Conservation (phyloP, 2,329 filamentous ascomycete species). For the Pseudogymnoascus sp. region DNA sequence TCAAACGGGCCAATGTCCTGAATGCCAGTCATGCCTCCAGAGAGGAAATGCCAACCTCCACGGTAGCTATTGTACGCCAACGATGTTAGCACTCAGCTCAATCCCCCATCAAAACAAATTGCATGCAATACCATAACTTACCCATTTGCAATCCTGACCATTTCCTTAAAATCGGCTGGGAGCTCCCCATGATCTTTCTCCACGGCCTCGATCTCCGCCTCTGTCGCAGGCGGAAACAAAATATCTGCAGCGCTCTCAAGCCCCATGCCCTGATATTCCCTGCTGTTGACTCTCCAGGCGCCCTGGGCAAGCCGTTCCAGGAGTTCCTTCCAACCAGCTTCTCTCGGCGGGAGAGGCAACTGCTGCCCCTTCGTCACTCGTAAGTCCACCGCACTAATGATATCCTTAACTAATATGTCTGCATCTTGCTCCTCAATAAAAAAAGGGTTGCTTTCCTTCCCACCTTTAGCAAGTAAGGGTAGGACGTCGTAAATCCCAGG, state of each 20-base stretch:
- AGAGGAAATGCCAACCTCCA: slow-evolving; percentile 14
- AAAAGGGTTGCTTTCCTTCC: slow-evolving; percentile 13
- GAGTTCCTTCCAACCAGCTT: slow-evolving; percentile 14
- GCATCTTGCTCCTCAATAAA: slow-evolving; percentile 13
- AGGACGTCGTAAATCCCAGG: slow-evolving; percentile 17
- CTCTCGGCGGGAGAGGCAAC: slow-evolving; percentile 10
- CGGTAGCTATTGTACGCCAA: slow-evolving; percentile 10
- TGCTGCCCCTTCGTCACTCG: slow-evolving; percentile 11
- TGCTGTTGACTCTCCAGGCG: slow-evolving; percentile 13
- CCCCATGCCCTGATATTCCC: slow-evolving; percentile 9
- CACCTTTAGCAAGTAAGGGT: slow-evolving; percentile 12
- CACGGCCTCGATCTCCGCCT: slow-evolving; percentile 12
- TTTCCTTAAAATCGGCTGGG: slow-evolving; percentile 14
- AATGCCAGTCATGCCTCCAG: slow-evolving; percentile 13
- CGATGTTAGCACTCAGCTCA: neutral
- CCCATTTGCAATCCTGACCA: slow-evolving; percentile 15
- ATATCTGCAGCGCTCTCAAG: slow-evolving; percentile 10
- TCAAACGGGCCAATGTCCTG: neutral
- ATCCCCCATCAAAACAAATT: neutral
- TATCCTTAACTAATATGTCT: slow-evolving; percentile 6
- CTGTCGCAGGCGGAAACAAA: slow-evolving; percentile 13
- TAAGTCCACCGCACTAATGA: slow-evolving; percentile 9
- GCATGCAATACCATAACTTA: slow-evolving; percentile 9
- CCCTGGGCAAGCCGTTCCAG: slow-evolving; percentile 13
- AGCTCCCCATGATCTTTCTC: slow-evolving; percentile 12